A percentile compares a stretch with the other conserved stretches of the same genome.
These are phyloP conservation scores for Cladosporium sp. DNA, from an alignment of 2,329 filamentous ascomycete genomes.

Conservation along the genomic window DNA sequence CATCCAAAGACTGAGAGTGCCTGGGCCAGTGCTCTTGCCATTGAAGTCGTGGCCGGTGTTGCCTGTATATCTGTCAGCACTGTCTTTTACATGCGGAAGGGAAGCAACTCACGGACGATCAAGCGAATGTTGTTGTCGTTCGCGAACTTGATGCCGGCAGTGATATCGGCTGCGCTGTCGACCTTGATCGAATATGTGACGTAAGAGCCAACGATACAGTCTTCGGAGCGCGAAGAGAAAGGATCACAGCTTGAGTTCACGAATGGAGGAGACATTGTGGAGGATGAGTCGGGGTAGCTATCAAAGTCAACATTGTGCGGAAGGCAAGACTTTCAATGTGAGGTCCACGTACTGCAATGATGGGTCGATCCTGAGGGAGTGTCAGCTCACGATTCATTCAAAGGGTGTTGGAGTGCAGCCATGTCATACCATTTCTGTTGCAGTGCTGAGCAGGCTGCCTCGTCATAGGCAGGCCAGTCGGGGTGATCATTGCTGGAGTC, in stretches of 20 bases:
- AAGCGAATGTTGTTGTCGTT: slow-evolving; percentile 48
- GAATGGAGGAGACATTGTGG: slow-evolving; percentile 38
- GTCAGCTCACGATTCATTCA: too few species aligned
- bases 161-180: slow-evolving; percentile 22
- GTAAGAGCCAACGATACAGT: slow-evolving; percentile 44
- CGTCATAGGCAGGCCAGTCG: slow-evolving; percentile 1
- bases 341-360: slow-evolving; percentile 1
- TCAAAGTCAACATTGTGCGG: not conserved
- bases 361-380: not conserved
- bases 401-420: not conserved
- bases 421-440: slow-evolving; percentile 1
- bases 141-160: slow-evolving; percentile 37
- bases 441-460: not conserved
- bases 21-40: slow-evolving; percentile 59
- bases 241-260: slow-evolving; percentile 40
- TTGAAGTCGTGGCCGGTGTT: slow-evolving; percentile 33
- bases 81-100: slow-evolving; percentile 25
- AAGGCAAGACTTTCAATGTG: not conserved
- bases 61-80: slow-evolving; percentile 35
- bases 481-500: slow-evolving; percentile 18
- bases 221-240: slow-evolving; percentile 29
- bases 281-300: slow-evolving; percentile 31
- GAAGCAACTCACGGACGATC: slow-evolving; percentile 34
- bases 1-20: slow-evolving; percentile 55
- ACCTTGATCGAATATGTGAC: slow-evolving; percentile 31